A percentile compares a stretch with the other conserved stretches of the same genome.
Evolutionary conservation across 495 filamentous ascomycete genomes (phyloP).

Genomic region (Aspergillus mulundensis): DNA sequence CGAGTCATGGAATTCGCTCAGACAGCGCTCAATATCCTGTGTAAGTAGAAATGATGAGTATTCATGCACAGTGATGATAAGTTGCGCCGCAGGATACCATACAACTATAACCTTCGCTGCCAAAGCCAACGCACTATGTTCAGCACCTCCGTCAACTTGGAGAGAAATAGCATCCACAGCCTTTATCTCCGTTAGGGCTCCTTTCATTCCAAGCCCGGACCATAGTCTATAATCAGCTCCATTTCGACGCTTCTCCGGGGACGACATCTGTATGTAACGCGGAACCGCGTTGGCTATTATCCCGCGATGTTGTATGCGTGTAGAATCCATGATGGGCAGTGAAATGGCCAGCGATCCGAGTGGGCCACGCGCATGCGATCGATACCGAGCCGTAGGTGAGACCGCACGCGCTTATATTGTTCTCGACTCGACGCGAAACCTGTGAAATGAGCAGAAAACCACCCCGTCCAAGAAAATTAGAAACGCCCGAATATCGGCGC

Average conservation of each 20-base stretch:
- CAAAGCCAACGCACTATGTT: neutral
- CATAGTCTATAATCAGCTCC: neutral
- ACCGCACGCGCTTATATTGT: neutral
- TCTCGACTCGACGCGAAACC: neutral
- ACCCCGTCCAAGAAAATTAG: neutral
- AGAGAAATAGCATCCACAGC: neutral
- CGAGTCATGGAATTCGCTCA: neutral
- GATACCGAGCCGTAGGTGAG: neutral
- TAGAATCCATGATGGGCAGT: slow-evolving; percentile 11
- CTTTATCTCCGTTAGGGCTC: neutral
- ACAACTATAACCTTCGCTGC: neutral
- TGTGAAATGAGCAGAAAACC: neutral
- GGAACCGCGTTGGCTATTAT: neutral
- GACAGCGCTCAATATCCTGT: slow-evolving; percentile 1
- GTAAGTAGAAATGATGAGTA: neutral
- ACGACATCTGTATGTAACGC: neutral
- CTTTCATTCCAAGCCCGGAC: neutral
- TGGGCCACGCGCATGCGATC: slow-evolving; percentile 11
- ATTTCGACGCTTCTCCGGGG: neutral
- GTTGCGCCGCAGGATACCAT: neutral
- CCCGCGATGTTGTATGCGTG: slow-evolving; percentile 1
- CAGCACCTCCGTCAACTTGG: neutral
- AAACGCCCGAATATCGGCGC: neutral
- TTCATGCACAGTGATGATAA: neutral
- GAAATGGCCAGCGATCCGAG: neutral